phyloP scores from a whole-genome alignment of 805 yeast genomes.

The Sungouiozyma intestinalis region DNA sequence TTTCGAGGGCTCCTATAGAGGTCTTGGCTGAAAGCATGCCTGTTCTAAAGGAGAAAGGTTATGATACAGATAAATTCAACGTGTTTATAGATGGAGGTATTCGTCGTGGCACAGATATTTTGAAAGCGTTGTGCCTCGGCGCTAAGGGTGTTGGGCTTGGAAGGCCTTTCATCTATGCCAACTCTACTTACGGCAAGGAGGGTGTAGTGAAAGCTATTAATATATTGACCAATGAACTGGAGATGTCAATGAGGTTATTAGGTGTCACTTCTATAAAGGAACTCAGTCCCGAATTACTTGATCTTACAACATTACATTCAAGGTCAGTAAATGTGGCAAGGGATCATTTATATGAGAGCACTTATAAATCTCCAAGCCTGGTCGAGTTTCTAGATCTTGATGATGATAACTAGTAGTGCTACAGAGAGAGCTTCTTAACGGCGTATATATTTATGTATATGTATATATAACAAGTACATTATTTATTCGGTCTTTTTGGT shows the following conservation, averaged over 20 bases:
- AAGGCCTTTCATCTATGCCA: slow-evolving; percentile 55
- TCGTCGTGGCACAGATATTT: slow-evolving; percentile 54
- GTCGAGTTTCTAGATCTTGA: slow-evolving; percentile 36
- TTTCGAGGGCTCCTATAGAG: slow-evolving; percentile 67
- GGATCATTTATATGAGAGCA: slow-evolving; percentile 44
- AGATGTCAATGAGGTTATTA: slow-evolving; percentile 67
- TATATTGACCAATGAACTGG: slow-evolving; percentile 58
- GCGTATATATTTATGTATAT: no score
- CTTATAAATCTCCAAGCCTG: slow-evolving; percentile 45
- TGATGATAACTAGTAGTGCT: slow-evolving; percentile 1
- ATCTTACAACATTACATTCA: slow-evolving; percentile 36
- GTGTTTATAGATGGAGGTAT: slow-evolving; percentile 61
- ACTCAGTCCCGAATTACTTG: slow-evolving; percentile 52
- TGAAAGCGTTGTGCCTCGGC: slow-evolving; percentile 59
- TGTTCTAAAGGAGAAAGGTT: slow-evolving; percentile 34
- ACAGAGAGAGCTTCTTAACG: no score
- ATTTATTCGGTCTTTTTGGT: slow-evolving; percentile 33
- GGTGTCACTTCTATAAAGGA: slow-evolving; percentile 59
- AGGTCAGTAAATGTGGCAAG: slow-evolving; percentile 37
- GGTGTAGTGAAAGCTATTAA: slow-evolving; percentile 54
- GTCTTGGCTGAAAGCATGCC: slow-evolving; percentile 63
- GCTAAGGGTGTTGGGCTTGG: slow-evolving; percentile 67
- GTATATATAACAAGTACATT: no score
- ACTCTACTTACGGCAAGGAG: slow-evolving; percentile 50
- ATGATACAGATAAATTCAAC: slow-evolving; percentile 42